phyloP scores from a whole-genome alignment of 176 grass and related monocot species.

The Rhynchospora tenuis region DNA sequence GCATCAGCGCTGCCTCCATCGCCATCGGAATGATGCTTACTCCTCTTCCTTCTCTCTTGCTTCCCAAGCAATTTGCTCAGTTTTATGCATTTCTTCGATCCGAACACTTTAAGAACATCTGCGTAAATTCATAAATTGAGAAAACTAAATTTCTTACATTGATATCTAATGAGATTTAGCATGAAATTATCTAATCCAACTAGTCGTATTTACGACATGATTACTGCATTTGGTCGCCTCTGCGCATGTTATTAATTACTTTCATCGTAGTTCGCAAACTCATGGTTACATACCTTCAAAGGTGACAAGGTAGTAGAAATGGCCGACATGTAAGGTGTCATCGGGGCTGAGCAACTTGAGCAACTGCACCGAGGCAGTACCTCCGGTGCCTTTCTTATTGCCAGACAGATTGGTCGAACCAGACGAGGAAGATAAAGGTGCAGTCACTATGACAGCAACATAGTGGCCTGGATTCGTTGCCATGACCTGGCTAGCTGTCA shows the following conservation, averaged over 20 bases:
- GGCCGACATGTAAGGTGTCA: constrained; percentile 73
- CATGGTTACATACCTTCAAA: constrained; percentile 57
- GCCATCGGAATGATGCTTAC: constrained; percentile 14
- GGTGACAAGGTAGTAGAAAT: constrained; percentile 90
- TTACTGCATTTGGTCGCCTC: neutral
- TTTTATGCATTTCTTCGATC: constrained; percentile 70
- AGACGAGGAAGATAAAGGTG: neutral
- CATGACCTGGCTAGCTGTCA: constrained; percentile 74
- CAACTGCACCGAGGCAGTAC: constrained; percentile 43
- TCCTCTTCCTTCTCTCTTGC: constrained; percentile 22
- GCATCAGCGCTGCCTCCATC: constrained; percentile 24
- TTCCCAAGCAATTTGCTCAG: constrained; percentile 55
- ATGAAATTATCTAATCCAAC: neutral
- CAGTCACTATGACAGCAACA: constrained; percentile 66
- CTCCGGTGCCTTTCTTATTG: neutral
- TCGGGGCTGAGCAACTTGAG: constrained; percentile 95
- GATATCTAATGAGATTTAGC: neutral
- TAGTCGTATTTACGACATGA: neutral
- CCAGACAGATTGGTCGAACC: neutral
- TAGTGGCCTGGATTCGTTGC: constrained; percentile 80
- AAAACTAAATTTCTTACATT: neutral
- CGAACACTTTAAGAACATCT: constrained; percentile 86
- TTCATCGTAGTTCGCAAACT: neutral
- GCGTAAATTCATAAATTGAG: neutral
- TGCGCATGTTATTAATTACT: neutral